Conservation (phyloP, 805 yeast genomes). For the Sugiyamaella floridensis region DNA sequence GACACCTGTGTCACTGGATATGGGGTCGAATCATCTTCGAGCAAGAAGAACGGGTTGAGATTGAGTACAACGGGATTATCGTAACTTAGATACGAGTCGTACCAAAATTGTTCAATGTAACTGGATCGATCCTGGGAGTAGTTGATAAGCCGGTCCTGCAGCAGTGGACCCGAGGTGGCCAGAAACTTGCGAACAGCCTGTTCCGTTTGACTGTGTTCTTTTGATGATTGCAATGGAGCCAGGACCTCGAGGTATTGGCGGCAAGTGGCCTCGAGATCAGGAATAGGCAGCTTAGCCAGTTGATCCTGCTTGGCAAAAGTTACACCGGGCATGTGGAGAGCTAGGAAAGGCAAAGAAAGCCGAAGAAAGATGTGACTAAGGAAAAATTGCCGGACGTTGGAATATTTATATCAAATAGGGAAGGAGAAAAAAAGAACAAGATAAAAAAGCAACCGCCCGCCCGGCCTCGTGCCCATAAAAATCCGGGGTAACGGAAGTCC, state of each 20-base stretch:
- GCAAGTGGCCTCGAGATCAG: conserved; percentile 63
- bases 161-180: conserved; percentile 46
- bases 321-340: conserved; percentile 17
- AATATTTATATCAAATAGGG: background rate
- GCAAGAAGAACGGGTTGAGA: conserved; percentile 80
- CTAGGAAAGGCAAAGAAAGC: background rate
- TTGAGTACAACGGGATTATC: conserved; percentile 81
- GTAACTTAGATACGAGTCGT: conserved; percentile 77
- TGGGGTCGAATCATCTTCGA: conserved; percentile 84
- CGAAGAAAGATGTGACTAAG: background rate
- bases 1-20: conserved; percentile 45
- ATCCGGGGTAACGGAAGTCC: background rate
- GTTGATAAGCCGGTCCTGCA: conserved; percentile 56
- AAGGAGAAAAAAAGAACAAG: background rate
- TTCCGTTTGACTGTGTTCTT: conserved; percentile 56
- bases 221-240: conserved; percentile 73
- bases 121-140: conserved; percentile 62
- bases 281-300: conserved; percentile 70
- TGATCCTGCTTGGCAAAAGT: conserved; percentile 57
- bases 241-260: conserved; percentile 56
- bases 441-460: background rate
- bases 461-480: background rate
- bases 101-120: conserved; percentile 93
- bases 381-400: background rate
- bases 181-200: conserved; percentile 53